phyloP scores from a whole-genome alignment of 495 filamentous ascomycete genomes.

The Pseudoneurospora amorphoporcata region DNA sequence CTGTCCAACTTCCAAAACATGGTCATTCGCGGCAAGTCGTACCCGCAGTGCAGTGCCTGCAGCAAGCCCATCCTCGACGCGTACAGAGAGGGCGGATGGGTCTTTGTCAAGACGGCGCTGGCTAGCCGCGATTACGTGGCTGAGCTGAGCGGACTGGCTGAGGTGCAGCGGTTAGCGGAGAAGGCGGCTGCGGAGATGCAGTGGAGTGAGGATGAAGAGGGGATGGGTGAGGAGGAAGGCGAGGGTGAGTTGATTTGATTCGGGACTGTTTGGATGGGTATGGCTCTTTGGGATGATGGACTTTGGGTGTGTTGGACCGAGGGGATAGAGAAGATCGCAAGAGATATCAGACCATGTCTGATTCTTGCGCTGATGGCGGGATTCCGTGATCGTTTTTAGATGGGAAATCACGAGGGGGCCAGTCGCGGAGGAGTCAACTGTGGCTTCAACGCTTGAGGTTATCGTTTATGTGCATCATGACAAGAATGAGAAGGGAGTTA shows the following conservation, averaged over 20 bases:
- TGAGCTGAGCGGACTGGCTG: slow-evolving; percentile 80
- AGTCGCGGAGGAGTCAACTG: not conserved
- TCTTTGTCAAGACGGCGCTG: slow-evolving; percentile 78
- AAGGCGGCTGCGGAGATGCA: slow-evolving; percentile 31
- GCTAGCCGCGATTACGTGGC: slow-evolving; percentile 80
- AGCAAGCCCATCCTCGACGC: slow-evolving; percentile 61
- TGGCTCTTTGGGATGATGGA: not conserved
- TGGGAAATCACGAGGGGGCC: not conserved
- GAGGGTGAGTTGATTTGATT: slow-evolving; percentile 29
- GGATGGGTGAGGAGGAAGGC: slow-evolving; percentile 31
- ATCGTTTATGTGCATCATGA: not conserved
- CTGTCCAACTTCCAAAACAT: slow-evolving; percentile 80
- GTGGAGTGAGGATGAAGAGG: slow-evolving; percentile 37
- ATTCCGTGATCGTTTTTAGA: not conserved
- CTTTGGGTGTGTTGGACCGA: not conserved
- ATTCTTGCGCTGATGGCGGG: not conserved
- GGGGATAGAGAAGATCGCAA: not conserved
- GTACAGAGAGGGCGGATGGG: slow-evolving; percentile 70
- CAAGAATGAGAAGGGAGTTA: not conserved
- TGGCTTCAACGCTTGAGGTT: not conserved
- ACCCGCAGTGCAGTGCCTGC: slow-evolving; percentile 88
- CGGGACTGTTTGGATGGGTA: not conserved
- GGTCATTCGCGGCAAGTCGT: slow-evolving; percentile 67
- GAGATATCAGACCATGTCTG: not conserved
- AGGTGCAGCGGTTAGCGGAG: slow-evolving; percentile 80